A percentile compares a stretch with the other conserved stretches of the same genome.
These are phyloP conservation scores for Monilinia polystroma DNA, from an alignment of 2,329 filamentous ascomycete species.

Conservation along the genomic window DNA sequence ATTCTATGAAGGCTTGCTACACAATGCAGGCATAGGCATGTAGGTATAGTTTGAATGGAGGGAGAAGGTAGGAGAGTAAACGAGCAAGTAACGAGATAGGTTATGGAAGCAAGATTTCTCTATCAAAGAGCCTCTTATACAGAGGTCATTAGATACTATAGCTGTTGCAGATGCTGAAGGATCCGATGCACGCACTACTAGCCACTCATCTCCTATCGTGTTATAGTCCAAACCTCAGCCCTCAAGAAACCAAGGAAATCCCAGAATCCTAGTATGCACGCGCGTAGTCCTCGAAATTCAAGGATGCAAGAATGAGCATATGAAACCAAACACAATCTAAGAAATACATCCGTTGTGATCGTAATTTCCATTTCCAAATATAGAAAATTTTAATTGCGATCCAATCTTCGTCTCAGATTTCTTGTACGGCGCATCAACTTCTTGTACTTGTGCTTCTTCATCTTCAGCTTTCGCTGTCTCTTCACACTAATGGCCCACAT, in stretches of 20 bases:
- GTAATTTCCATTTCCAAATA: slow-evolving; percentile 1
- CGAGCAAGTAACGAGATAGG: not conserved
- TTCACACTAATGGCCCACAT: slow-evolving; percentile 89
- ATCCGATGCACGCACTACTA: not conserved
- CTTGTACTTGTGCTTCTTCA: slow-evolving; percentile 99
- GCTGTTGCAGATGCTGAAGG: not conserved
- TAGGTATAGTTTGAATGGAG: not conserved
- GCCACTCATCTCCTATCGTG: not conserved
- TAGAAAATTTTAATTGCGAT: slow-evolving; percentile 38
- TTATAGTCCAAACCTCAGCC: not conserved
- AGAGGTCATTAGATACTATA: not conserved
- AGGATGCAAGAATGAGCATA: not conserved
- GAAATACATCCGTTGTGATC: not conserved
- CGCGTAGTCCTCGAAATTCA: not conserved
- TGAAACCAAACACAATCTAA: not conserved
- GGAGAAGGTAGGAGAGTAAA: too few relatives aligned
- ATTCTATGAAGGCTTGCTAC: not conserved
- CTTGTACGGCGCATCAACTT: slow-evolving; percentile 93
- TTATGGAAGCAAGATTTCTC: not conserved
- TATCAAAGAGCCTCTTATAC: not conserved
- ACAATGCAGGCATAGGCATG: not conserved
- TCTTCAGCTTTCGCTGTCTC: slow-evolving; percentile 90
- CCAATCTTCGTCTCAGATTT: slow-evolving; percentile 73
- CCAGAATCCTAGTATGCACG: slow-evolving; percentile 14
- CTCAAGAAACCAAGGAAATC: slow-evolving; percentile 17